Evolutionary conservation across 805 yeast genomes (phyloP), one percentile per base, ranked within the genome.

Genomic region (Kodamaea kaohsiungensis): DNA sequence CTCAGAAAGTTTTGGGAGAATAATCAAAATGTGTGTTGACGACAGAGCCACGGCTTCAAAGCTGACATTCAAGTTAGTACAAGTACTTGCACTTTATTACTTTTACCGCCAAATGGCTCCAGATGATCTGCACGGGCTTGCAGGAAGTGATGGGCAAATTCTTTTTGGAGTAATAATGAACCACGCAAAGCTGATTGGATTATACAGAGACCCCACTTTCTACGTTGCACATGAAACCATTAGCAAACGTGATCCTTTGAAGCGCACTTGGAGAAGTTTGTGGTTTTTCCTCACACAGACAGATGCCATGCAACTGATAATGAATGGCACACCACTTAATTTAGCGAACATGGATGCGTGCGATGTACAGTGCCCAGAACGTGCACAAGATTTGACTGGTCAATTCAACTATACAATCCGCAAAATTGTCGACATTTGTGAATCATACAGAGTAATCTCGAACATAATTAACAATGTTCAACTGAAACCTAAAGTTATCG

Each of bases 121-220:
- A 1, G 71, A 72, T 52, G 80, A 77, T 58, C 67, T 75, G 53
- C 76, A 68, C 54, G 79, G 80, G 0, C 57, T 75, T 25, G 70
- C 76, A 18, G 73, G 76, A 7, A 65, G 72, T 0, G 79, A 76
- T 56, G 69, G 74, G 2, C 74, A 72, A 48, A 64, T 73, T 13
- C 61, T 75, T 18, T 67, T 75, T 48, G 77, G 78, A 0, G 64
- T 69, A 1, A 68, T 70, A 6, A 63, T 73, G 9, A 67, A 64
- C 30, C 79, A 75, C 51, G 78, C 80, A 0, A 49, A 72, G 43
- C 65, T 77, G 2, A 73, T 74, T 43, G 79, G 80, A 0, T 61
- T 75, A 43, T 69, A 75, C 56, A 60, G 79, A 10, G 79, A 76
- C 54, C 79, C 80, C 1, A 59, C 66, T 12, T 60, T 53, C 40